These are phyloP conservation scores for Macrotyloma uniflorum DNA, from an alignment of 306 rosid genomes.

Conservation along the genomic window DNA sequence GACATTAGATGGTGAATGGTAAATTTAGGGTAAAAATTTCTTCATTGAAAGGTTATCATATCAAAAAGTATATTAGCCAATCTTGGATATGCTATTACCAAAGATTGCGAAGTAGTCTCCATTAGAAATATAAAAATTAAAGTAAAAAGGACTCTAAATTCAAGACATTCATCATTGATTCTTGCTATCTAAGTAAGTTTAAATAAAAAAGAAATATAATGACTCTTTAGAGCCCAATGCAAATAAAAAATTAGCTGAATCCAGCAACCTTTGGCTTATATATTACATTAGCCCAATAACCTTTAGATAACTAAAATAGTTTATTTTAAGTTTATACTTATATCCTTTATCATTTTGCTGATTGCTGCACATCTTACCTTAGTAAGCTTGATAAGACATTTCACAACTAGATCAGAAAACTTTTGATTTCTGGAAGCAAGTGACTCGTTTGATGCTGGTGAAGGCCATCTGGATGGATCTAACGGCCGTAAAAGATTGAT, in stretches of 20 bases:
- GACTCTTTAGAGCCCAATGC: no score
- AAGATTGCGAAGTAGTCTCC: not conserved
- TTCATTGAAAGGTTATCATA: not conserved
- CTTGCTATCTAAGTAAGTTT: no score
- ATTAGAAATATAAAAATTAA: not conserved
- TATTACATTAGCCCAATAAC: not conserved
- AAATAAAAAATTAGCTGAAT: no score
- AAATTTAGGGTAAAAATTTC: not conserved
- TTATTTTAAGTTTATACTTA: conserved; percentile 3
- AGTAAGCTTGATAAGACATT: conserved; percentile 98
- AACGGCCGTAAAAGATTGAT: conserved; percentile 88
- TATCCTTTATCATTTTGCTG: not conserved
- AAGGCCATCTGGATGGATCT: conserved; percentile 98
- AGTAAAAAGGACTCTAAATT: conserved; percentile 3
- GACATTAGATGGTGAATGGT: not conserved
- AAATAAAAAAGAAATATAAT: not conserved
- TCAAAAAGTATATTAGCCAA: not conserved
- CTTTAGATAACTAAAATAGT: not conserved
- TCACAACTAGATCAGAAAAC: conserved; percentile 95
- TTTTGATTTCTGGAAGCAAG: conserved; percentile 90
- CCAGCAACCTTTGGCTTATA: no score
- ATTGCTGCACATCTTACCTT: conserved; percentile 58
- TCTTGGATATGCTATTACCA: not conserved
- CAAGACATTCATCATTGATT: not conserved
- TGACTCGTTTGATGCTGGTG: conserved; percentile 83